Evolutionary conservation across 2,329 filamentous ascomycete species (phyloP).

Genomic region (Talaromyces amestolkiae): DNA sequence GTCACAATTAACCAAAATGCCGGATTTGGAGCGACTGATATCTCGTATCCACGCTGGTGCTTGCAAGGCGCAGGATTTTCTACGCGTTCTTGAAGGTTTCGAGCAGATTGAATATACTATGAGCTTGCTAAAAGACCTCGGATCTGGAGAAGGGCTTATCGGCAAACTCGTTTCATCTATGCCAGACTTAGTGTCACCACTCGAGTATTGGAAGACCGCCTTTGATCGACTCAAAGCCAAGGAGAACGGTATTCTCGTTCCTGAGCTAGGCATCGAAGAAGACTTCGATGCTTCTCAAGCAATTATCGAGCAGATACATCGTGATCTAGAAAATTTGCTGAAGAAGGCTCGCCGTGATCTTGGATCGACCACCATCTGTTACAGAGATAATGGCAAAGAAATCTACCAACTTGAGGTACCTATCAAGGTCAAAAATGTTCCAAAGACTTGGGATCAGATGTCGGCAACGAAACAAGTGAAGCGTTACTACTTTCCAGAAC

Average conservation of each 20-base stretch:
- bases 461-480: conserved; percentile 87
- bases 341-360: conserved; percentile 69
- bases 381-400: conserved; percentile 88
- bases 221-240: conserved; percentile 81
- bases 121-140: conserved; percentile 69
- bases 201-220: conserved; percentile 85
- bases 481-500: conserved; percentile 86
- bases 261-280: conserved; percentile 80
- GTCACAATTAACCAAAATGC: conserved; percentile 83
- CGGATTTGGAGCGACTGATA: conserved; percentile 88
- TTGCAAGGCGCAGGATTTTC: conserved; percentile 89
- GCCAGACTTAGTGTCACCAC: conserved; percentile 72
- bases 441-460: conserved; percentile 91
- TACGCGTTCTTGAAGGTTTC: conserved; percentile 89
- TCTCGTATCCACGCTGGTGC: conserved; percentile 89
- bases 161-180: conserved; percentile 79
- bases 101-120: conserved; percentile 97
- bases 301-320: conserved; percentile 70
- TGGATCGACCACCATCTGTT: conserved; percentile 70
- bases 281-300: conserved; percentile 86
- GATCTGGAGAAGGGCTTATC: conserved; percentile 77
- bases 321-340: conserved; percentile 68
- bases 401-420: conserved; percentile 94
- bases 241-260: conserved; percentile 77
- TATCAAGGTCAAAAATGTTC: conserved; percentile 75